Evolutionary conservation across 768 basidiomycete species (phyloP).

Genomic region (Leucocoprinus leucothites): DNA sequence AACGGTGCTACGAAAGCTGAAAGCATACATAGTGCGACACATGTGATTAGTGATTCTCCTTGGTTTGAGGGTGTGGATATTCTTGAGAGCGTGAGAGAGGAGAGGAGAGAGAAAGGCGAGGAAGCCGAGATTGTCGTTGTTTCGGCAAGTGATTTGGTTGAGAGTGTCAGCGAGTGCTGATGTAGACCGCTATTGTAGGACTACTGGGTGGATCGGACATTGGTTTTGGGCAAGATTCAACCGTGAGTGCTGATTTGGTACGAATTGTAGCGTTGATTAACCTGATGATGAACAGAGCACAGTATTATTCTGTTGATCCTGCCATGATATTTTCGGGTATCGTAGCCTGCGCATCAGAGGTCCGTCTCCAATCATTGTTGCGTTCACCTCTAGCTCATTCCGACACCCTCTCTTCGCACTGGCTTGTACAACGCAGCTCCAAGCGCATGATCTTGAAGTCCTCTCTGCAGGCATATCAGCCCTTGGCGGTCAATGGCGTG

Average conservation of each 20-base stretch:
- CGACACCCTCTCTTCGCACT: background rate
- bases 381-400: no score
- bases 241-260: conserved; percentile 34
- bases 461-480: conserved; percentile 69
- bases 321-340: conserved; percentile 81
- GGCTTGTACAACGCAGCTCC: conserved; percentile 38
- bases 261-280: background rate
- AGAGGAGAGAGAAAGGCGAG: conserved; percentile 30
- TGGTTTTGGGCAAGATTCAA: conserved; percentile 55
- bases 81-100: background rate
- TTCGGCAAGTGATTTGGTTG: conserved; percentile 26
- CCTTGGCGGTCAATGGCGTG: conserved; percentile 81
- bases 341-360: conserved; percentile 68
- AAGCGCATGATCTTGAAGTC: conserved; percentile 63
- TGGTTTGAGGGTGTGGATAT: conserved; percentile 49
- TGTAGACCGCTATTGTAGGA: conserved; percentile 29
- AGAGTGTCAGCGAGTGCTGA: background rate
- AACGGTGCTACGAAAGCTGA: conserved; percentile 45
- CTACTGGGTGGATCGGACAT: conserved; percentile 68
- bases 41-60: conserved; percentile 54
- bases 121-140: conserved; percentile 30
- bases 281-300: conserved; percentile 29
- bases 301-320: conserved; percentile 76
- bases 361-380: conserved; percentile 36
- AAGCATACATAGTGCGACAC: conserved; percentile 28